Evolutionary conservation across 2,329 filamentous ascomycete genomes (phyloP), one percentile per base, ranked within the genome.

Genomic region (Aspergillus sp.): DNA sequence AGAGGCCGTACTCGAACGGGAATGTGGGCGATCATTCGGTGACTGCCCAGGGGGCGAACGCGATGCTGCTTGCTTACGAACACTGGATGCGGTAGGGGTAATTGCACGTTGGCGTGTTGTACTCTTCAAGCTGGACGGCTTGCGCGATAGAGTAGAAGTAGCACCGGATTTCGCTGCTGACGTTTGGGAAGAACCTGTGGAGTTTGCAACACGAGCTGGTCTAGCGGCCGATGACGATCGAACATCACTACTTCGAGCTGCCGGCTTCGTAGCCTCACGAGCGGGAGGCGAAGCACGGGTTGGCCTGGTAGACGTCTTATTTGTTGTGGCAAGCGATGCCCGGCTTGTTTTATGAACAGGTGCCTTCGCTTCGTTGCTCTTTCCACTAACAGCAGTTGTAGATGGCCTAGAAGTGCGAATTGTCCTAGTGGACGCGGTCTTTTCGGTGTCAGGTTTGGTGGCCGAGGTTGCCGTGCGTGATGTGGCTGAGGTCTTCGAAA

Each of bases 191-290:
- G 78, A 71, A 8, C 74, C 75, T 49, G 71, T 69, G 19, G 77
- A 75, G 45, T 70, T 64, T 31, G 77, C 73, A 49, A 77, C 68
- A 47, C 76, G 78, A 51, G 69, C 67, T 39, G 77, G 67, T 46
- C 68, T 72, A 31, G 73, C 75, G 9, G 77, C 75, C 23, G 78
- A 78, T 56, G 68, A 78, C 8, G 75, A 59, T 21, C 68, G 68
- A 33, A 69, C 55, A 47, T 70, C 75, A 44, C 57, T 66, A 39
- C 67, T 63, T 9, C 69, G 62, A 19, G 69, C 59, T 7, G 66
- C 55, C 19, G 65, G 56, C 56, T 68, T 74, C 17, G 61, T 48
- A 31, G 59, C 35, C 37, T 72, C 71, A 6, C 68, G 68, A 19
- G 66, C 65, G 7, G 72, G 69, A 12, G 70, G 70, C 19, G 68